Evolutionary conservation across 495 filamentous ascomycete species (phyloP), one percentile per base, ranked within the genome.

Genomic region (Neohortaea acidophila): DNA sequence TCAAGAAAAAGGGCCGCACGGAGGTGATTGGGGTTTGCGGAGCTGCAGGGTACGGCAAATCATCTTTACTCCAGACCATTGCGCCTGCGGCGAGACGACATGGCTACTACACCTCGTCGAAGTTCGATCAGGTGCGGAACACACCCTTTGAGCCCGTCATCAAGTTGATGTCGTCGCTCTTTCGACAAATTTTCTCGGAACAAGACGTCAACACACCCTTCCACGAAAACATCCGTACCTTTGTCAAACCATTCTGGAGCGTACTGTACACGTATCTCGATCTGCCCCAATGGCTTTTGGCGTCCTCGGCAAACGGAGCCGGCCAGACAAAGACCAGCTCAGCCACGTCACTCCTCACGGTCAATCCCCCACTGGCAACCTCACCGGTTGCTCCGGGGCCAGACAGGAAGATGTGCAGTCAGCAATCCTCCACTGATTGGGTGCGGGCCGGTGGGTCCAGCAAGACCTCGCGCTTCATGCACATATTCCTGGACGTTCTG

Each of bases 141-240:
- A 75, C 79, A 1, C 81, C 85, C 2, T 94, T 87, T 53, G 83
- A 84, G 21, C 81, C 84, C 0, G 69, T 92, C 26, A 65, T 89
- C 2, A 80, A 78, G 49, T 61, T 86, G 2, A 61, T 92, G 43
- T 81, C 81, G 4, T 85, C 79, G 26, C 61, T 92, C 4, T 80
- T 94, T 45, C 79, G 83, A 34, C 85, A 94, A 49, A 84, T 91
- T 6, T 92, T 87, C 61, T 86, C 83, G 0, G 84, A 94, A 53
- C 77, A 76, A 37, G 81, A 92, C 58, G 78, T 86, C 2, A 75
- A 75, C 2, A 91, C 80, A 0, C 68, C 79, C 3, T 89, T 91
- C 48, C 85, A 94, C 43, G 70, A 79, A 38, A 67, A 65, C 33
- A 58, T 94, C 13, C 75, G 81, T 39, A 64, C 70, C 15, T 80